Percentiles rank a stretch among this genome's conserved stretches.
phyloP scores from a whole-genome alignment of 2,329 filamentous ascomycete species.

The Exophiala sideris region DNA sequence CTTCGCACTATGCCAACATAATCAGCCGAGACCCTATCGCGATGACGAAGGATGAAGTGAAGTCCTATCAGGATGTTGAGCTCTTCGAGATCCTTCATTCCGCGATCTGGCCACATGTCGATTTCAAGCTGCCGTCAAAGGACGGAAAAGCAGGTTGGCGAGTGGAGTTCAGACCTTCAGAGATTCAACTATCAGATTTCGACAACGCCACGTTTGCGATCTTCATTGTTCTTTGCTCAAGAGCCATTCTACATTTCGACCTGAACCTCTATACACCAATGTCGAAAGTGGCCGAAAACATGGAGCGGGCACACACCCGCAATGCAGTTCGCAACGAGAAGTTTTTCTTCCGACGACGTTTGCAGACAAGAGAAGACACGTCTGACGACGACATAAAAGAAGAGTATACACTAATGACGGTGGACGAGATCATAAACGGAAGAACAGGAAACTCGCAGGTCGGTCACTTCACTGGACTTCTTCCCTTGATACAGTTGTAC shows the following conservation, averaged over 20 bases:
- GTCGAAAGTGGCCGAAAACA: slow-evolving; percentile 82
- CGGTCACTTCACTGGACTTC: too few relatives aligned
- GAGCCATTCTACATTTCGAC: slow-evolving; percentile 87
- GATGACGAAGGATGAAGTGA: slow-evolving; percentile 83
- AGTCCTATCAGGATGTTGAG: slow-evolving; percentile 81
- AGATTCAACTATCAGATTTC: slow-evolving; percentile 96
- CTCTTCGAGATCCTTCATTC: slow-evolving; percentile 95
- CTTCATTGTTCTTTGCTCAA: slow-evolving; percentile 91
- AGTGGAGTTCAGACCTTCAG: slow-evolving; percentile 95
- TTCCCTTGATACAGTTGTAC: too few relatives aligned
- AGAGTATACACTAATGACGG: not conserved
- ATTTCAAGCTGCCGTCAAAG: slow-evolving; percentile 87
- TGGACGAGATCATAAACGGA: too few relatives aligned
- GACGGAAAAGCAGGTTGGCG: slow-evolving; percentile 93
- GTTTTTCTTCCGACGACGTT: slow-evolving; percentile 89
- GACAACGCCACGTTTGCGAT: slow-evolving; percentile 95
- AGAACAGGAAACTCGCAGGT: too few relatives aligned
- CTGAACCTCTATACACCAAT: slow-evolving; percentile 96
- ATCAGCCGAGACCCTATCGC: slow-evolving; percentile 97
- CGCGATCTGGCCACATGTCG: slow-evolving; percentile 99
- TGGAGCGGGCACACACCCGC: slow-evolving; percentile 84
- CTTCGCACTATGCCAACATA: slow-evolving; percentile 95
- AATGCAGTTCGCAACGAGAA: slow-evolving; percentile 78
- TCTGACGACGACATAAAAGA: slow-evolving; percentile 28
- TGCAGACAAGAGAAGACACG: slow-evolving; percentile 58